Evolutionary conservation across 2,329 filamentous ascomycete species (phyloP), one percentile per base, ranked within the genome.

Genomic region (Parastagonospora avenae): DNA sequence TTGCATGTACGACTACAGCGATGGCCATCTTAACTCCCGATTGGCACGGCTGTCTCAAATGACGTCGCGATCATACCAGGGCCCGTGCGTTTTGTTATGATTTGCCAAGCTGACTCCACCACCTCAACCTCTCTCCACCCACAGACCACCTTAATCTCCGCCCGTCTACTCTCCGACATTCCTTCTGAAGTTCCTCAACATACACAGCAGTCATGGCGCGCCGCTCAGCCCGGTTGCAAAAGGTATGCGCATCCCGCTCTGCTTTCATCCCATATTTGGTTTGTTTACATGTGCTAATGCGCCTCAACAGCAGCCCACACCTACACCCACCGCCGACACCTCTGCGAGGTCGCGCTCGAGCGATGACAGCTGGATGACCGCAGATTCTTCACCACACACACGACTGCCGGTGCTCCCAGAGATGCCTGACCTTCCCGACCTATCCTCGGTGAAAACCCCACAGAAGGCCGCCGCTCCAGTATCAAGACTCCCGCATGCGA

Each of bases 211-310:
- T 48, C 43, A 74, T 73, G 71, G 70, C 70, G 57, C 60, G 71
- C 46, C 67, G 71, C 39, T 74, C 71, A 48, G 71, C 71, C 43
- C 62, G 71, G 38, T 60, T 74, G 33, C 66, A 68, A 31, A 73
- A 73, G 70, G 71, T 72, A 68, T 54, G 59, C 33, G 36, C 39
- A 27, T 45, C 14, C 16, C 12, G 15, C 14, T 32, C 32, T 24
- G 39, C 32, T 49, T 29, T 44, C 43, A 16, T 45, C 50, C 11
- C 33, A 37, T 30, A 39, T 14, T 12, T 37, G 12, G 52, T 60
- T 66, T 69, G 63, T 70, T 68, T 67, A 68, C 64, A 54, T 57
- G 36, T 55, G 60, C 64, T 66, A 50, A 68, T 49, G 44, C 50
- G 43, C 44, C 39, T 12, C 29, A 50, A n/a, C 38, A 71, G 67